These are phyloP conservation scores for Lachnellula subtilissima DNA, from an alignment of 2,329 filamentous ascomycete species.

Conservation along the genomic window DNA sequence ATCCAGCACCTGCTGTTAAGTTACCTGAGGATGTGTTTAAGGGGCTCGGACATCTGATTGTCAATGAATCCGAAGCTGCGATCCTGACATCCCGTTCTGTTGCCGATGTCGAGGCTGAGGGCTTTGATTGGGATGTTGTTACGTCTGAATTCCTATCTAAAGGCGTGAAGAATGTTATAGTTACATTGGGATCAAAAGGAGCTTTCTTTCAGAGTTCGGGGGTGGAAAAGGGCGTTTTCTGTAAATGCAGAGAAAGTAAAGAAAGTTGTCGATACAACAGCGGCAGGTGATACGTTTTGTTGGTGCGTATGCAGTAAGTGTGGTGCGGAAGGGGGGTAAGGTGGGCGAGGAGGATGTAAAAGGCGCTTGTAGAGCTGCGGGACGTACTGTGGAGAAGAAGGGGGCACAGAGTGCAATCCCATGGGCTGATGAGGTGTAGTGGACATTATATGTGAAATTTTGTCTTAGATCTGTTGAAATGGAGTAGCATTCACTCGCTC, in stretches of 20 bases:
- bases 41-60: slow-evolving; percentile 70
- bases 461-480: neutral
- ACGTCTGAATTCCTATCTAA: slow-evolving; percentile 57
- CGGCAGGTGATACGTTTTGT: slow-evolving; percentile 95
- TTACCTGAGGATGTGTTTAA: slow-evolving; percentile 63
- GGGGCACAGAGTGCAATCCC: slow-evolving; percentile 66
- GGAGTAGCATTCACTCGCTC: too few relatives aligned
- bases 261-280: slow-evolving; percentile 85
- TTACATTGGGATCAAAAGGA: slow-evolving; percentile 81
- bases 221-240: slow-evolving; percentile 40
- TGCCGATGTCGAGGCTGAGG: slow-evolving; percentile 40
- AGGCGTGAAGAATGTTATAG: slow-evolving; percentile 72
- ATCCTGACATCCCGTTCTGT: slow-evolving; percentile 55
- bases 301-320: slow-evolving; percentile 74
- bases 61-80: slow-evolving; percentile 87
- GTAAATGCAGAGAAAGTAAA: slow-evolving; percentile 62
- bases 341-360: slow-evolving; percentile 46
- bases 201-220: slow-evolving; percentile 57
- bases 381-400: slow-evolving; percentile 58
- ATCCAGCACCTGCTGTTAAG: slow-evolving; percentile 72
- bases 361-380: slow-evolving; percentile 58
- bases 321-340: slow-evolving; percentile 42
- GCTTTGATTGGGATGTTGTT: slow-evolving; percentile 40
- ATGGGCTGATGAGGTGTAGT: slow-evolving; percentile 50
- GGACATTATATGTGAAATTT: neutral